phyloP scores from a whole-genome alignment of 2,329 filamentous ascomycete genomes.

The Penicillium aurantiogriseum region DNA sequence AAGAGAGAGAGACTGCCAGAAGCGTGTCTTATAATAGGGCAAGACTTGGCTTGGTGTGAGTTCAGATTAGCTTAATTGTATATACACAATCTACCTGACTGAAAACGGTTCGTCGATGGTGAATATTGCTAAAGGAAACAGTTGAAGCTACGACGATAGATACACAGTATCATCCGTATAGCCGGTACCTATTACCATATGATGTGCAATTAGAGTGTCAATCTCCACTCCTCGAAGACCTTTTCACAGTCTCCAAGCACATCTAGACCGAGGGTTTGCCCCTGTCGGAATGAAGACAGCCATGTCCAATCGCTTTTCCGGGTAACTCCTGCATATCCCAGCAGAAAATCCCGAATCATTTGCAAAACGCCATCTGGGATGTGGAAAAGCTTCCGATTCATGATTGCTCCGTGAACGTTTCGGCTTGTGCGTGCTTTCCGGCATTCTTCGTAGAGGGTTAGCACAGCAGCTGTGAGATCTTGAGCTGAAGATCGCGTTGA shows the following conservation, averaged over 20 bases:
- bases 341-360: slow-evolving; percentile 11
- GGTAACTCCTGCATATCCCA: slow-evolving; percentile 16
- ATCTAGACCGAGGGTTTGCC: slow-evolving; percentile 14
- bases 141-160: not conserved
- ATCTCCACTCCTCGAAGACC: slow-evolving; percentile 3
- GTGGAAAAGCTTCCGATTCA: slow-evolving; percentile 19
- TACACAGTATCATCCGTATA: not conserved
- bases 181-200: not conserved
- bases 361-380: slow-evolving; percentile 19
- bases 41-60: too few species aligned
- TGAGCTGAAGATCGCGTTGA: not conserved
- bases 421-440: slow-evolving; percentile 19
- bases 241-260: slow-evolving; percentile 12
- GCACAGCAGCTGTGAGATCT: not conserved
- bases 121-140: not conserved
- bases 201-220: not conserved
- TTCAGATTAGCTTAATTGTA: not conserved
- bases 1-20: too few species aligned
- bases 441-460: slow-evolving; percentile 15
- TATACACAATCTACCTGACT: not conserved
- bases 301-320: slow-evolving; percentile 20
- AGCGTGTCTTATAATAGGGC: too few species aligned
- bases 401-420: slow-evolving; percentile 18
- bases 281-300: slow-evolving; percentile 15
- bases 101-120: not conserved